Evolutionary conservation across 2,329 filamentous ascomycete species (phyloP), one percentile per base, ranked within the genome.

Genomic region (Trichophyton schoenleinii): DNA sequence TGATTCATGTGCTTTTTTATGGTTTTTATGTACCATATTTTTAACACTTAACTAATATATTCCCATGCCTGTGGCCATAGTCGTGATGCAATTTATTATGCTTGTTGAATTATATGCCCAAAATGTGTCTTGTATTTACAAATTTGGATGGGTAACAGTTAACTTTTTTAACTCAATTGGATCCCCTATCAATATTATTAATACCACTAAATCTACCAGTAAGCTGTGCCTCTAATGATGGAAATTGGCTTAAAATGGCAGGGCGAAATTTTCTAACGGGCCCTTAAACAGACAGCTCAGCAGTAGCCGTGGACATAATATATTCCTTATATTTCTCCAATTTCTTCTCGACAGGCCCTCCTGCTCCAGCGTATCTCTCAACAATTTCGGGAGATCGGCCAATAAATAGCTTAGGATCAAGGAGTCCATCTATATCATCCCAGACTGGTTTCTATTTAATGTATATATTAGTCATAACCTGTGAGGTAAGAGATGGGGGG

Each of bases 341-440:
- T 15, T 62, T 62, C 31, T 63, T 61, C 13, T 65, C 60, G 1
- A 66, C 64, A 18, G 59, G 61, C 20, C 63, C 65, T 13, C 22
- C 28, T n/a, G 55, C 53, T 0, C 63, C 63, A 41, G 58, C 60
- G 68, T 83, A 85, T 64, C 74, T 77, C 64, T 75, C 74, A 20
- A 85, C 79, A 69, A 81, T 75, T 72, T 85, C 73, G 22, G 78
- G 76, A 31, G 77, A 77, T 55, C 81, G 72, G 3, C 83, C 83
- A 60, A 82, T 80, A 65, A 84, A 86, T 61, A 79, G 77, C 68
- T 80, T 80, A 0, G 87, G 79, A 64, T 87, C 80, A 57, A 91
- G 75, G 74, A 91, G 80, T 48, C 71, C 74, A 65, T 90, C 87
- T 34, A 91, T 76, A 65, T 91, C 86, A 57, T 70, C 78, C 78